Conservation (phyloP, 2,329 filamentous ascomycete species). For the Penicillium sp. region DNA sequence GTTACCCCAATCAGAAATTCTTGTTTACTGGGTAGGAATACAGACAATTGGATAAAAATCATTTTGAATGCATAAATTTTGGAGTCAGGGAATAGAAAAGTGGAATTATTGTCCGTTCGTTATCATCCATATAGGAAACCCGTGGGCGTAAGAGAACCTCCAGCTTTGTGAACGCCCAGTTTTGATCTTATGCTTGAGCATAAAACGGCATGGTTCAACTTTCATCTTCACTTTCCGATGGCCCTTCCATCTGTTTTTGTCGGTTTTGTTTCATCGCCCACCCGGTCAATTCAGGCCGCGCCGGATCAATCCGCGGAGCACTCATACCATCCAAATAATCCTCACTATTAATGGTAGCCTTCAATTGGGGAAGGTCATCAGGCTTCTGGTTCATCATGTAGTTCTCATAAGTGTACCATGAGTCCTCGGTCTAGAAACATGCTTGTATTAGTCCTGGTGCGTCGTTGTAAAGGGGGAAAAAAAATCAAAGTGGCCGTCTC, state of each 20-base stretch:
- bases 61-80: not conserved
- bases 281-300: conserved; percentile 47
- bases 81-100: not conserved
- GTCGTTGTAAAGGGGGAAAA: conserved; percentile 4
- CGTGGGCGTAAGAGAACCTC: not conserved
- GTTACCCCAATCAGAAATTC: not conserved
- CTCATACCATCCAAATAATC: conserved; percentile 67
- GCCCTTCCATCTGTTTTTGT: conserved; percentile 36
- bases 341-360: conserved; percentile 59
- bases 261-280: conserved; percentile 51
- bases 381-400: conserved; percentile 64
- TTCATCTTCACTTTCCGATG: conserved; percentile 28
- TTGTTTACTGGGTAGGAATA: not conserved
- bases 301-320: conserved; percentile 54
- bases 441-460: conserved; percentile 16
- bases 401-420: conserved; percentile 76
- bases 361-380: conserved; percentile 52
- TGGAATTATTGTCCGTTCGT: not conserved
- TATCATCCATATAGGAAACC: not conserved
- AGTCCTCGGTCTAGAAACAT: conserved; percentile 58
- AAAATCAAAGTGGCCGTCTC: not conserved
- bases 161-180: not conserved
- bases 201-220: conserved; percentile 17
- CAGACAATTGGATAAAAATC: not conserved
- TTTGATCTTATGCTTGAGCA: not conserved